Evolutionary conservation across 2,329 filamentous ascomycete species (phyloP).

Genomic region (Verticillium zaregamsianum): DNA sequence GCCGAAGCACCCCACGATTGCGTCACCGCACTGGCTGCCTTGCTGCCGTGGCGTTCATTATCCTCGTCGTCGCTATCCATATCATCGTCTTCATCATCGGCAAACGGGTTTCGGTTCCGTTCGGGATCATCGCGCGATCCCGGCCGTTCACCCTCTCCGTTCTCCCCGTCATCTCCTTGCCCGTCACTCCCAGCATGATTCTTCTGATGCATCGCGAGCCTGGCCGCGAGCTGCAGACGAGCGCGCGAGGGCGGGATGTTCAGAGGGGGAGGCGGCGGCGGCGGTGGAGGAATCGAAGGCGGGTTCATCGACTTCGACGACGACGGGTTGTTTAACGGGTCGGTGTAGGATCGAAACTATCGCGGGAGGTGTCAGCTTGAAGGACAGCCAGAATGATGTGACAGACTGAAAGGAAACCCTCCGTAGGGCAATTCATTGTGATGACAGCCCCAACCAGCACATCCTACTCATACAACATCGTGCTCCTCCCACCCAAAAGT

Average conservation of each 20-base stretch:
- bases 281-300: conserved; percentile 55
- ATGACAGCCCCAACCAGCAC: not conserved
- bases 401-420: not conserved
- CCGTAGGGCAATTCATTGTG: not conserved
- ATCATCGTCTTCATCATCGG: conserved; percentile 49
- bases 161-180: conserved; percentile 33
- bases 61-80: conserved; percentile 50
- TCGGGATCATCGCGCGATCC: conserved; percentile 14
- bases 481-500: not conserved
- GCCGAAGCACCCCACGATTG: conserved; percentile 15
- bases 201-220: conserved; percentile 72
- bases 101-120: conserved; percentile 47
- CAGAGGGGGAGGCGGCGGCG: conserved; percentile 68
- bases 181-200: conserved; percentile 44
- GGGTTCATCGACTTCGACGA: conserved; percentile 47
- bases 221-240: conserved; percentile 82
- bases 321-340: conserved; percentile 44
- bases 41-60: conserved; percentile 23
- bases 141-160: conserved; percentile 25
- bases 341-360: conserved; percentile 57
- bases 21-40: conserved; percentile 20
- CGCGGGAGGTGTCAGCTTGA: conserved; percentile 8
- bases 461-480: not conserved
- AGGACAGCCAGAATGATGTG: not conserved
- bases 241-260: conserved; percentile 85